These are phyloP conservation scores for Colletotrichum lupini DNA, from an alignment of 2,329 filamentous ascomycete genomes.

Conservation along the genomic window DNA sequence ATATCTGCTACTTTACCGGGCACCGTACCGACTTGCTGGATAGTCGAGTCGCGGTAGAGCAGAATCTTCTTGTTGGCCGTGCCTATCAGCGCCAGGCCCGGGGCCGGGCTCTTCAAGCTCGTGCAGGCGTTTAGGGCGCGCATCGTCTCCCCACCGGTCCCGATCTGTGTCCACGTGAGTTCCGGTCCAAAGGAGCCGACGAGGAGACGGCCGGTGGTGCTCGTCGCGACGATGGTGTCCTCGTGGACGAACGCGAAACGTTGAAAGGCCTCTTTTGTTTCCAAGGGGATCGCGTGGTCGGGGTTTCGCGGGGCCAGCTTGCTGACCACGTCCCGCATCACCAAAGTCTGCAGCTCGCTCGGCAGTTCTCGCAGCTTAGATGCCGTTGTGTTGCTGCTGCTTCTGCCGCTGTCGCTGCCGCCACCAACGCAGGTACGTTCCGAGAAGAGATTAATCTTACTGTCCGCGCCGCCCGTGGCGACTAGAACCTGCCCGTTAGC, in stretches of 20 bases:
- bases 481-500: conserved; percentile 54
- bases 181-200: conserved; percentile 50
- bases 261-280: conserved; percentile 60
- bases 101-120: conserved; percentile 53
- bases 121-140: conserved; percentile 59
- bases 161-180: conserved; percentile 57
- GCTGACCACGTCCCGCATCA: conserved; percentile 47
- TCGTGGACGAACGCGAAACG: conserved; percentile 72
- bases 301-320: conserved; percentile 38
- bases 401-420: too few species aligned
- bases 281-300: conserved; percentile 42
- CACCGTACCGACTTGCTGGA: conserved; percentile 51
- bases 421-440: conserved; percentile 28
- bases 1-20: conserved; percentile 64
- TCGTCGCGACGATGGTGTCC: conserved; percentile 64
- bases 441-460: conserved; percentile 67
- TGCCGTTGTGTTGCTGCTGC: too few species aligned
- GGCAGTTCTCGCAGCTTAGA: conserved; percentile 7
- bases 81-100: conserved; percentile 58
- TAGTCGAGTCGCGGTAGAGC: conserved; percentile 48
- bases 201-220: conserved; percentile 70
- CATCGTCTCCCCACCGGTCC: conserved; percentile 45
- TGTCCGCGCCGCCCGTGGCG: conserved; percentile 88
- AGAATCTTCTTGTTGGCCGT: conserved; percentile 61
- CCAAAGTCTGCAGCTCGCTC: conserved; percentile 40